Conservation (phyloP, 768 basidiomycete genomes). For the Austroboletus eburneus region DNA sequence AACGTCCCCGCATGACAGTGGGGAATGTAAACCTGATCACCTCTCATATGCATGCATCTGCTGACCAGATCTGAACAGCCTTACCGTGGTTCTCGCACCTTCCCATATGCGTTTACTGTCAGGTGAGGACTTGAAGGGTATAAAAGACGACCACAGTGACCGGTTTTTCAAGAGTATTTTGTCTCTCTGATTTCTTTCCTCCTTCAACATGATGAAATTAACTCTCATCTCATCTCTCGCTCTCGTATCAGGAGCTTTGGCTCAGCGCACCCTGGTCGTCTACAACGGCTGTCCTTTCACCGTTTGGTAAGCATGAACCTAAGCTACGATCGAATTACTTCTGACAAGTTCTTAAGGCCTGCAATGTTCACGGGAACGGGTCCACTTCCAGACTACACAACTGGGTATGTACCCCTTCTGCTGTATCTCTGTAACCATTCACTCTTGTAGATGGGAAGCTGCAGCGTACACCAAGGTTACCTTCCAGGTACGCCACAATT, state of each 20-base stretch:
- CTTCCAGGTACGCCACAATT: conserved; percentile 21
- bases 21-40: too few species aligned
- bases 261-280: conserved; percentile 57
- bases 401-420: conserved; percentile 37
- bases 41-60: too few species aligned
- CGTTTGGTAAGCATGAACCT: conserved; percentile 47
- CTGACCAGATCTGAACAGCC: too few species aligned
- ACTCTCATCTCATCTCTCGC: conserved; percentile 23
- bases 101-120: too few species aligned
- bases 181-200: too few species aligned
- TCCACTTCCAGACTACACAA: conserved; percentile 38
- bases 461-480: conserved; percentile 22
- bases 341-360: conserved; percentile 35
- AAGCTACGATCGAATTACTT: not conserved
- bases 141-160: too few species aligned
- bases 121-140: too few species aligned
- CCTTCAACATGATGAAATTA: conserved; percentile 20
- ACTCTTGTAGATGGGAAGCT: conserved; percentile 35
- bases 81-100: too few species aligned
- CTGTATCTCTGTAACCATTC: not conserved
- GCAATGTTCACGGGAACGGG: conserved; percentile 59
- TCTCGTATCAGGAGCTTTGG: conserved; percentile 30
- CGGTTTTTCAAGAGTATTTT: too few species aligned
- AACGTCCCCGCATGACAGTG: too few species aligned
- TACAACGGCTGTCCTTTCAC: conserved; percentile 65